Evolutionary conservation across 495 filamentous ascomycete genomes (phyloP), one percentile per base, ranked within the genome.

Genomic region (Daldinia bambusicola): DNA sequence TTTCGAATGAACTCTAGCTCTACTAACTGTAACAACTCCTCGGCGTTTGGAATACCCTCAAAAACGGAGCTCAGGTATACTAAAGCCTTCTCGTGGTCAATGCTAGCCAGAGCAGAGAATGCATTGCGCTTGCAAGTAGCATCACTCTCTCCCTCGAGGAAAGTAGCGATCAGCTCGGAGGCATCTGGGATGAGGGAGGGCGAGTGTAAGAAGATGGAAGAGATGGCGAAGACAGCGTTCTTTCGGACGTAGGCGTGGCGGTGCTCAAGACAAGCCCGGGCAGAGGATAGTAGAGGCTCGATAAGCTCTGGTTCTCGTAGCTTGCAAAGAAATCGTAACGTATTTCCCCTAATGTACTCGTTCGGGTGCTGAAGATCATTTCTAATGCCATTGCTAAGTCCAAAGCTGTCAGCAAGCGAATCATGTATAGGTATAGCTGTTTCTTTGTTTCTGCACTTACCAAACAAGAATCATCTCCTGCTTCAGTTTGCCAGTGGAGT

Each of bases 381-480:
- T 75, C 94, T 89, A 75, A 99, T 99, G 69, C 95, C 95, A 79
- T 99, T 98, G 80, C 95, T 98, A 74, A 45, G 65, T 16, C 50
- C 48, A 40, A 30, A 26, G 31, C 37, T 52, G 66, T 78, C 59
- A 78, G 72, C 56, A 59, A 34, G 16, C 41, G 40, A 36, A 30
- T 16, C 20, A 14, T 37, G 32, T 52, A 63, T 30, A 36, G 5
- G 34, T 36, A 36, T 36, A 36, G 20, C 62, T 14, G 18, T 38
- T 37, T 12, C 50, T 45, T 50, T 12, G 45, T 45, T 50, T 13
- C 51, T 53, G 18, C 66, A 77, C 90, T 80, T 87, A 98, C 95
- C 96, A 98, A 72, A 99, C 96, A 76, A 99, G 85, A 80, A 99
- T 98, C 92, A 97, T 97, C 86, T 99, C 96, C 81, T 98, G 95